Evolutionary conservation across 768 basidiomycete species (phyloP).

Genomic region (Mycena rebaudengoi): DNA sequence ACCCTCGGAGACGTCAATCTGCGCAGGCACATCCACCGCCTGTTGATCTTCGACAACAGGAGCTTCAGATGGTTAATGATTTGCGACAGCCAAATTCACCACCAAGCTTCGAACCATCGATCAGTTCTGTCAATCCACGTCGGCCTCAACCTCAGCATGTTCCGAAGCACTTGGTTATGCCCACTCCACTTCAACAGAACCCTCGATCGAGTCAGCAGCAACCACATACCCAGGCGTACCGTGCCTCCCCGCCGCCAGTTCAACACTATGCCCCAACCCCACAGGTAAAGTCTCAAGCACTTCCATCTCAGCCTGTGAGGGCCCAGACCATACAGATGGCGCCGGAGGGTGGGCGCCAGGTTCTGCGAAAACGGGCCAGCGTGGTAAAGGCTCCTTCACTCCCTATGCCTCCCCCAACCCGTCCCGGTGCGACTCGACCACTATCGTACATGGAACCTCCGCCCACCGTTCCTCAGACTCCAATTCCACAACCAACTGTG

Average conservation of each 20-base stretch:
- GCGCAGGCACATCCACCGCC: not conserved
- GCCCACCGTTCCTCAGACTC: constrained; percentile 15
- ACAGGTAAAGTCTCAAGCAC: constrained; percentile 22
- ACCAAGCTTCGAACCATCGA: constrained; percentile 21
- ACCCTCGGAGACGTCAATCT: too few species aligned
- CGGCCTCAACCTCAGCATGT: constrained; percentile 45
- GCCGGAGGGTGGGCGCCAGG: constrained; percentile 18
- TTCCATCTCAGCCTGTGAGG: constrained; percentile 14
- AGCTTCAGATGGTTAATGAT: too few species aligned
- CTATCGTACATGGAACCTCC: constrained; percentile 26
- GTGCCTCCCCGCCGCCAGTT: too few species aligned
- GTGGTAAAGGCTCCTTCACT: not conserved
- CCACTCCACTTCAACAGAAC: constrained; percentile 63
- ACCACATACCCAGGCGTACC: too few species aligned
- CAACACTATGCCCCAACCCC: constrained; percentile 19
- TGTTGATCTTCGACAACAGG: not conserved
- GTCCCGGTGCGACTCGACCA: constrained; percentile 12
- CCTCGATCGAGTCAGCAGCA: constrained; percentile 7
- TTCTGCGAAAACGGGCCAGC: constrained; percentile 19
- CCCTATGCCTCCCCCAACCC: constrained; percentile 8
- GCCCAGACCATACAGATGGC: constrained; percentile 24
- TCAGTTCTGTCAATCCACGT: constrained; percentile 20
- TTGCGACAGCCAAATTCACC: constrained; percentile 1
- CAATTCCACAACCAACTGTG: constrained; percentile 29
- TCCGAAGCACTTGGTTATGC: constrained; percentile 80